A percentile compares a stretch with the other conserved stretches of the same genome.
Conservation (phyloP, 371 early-diverging fungal species). For the Syncephalastrum contaminatum region DNA sequence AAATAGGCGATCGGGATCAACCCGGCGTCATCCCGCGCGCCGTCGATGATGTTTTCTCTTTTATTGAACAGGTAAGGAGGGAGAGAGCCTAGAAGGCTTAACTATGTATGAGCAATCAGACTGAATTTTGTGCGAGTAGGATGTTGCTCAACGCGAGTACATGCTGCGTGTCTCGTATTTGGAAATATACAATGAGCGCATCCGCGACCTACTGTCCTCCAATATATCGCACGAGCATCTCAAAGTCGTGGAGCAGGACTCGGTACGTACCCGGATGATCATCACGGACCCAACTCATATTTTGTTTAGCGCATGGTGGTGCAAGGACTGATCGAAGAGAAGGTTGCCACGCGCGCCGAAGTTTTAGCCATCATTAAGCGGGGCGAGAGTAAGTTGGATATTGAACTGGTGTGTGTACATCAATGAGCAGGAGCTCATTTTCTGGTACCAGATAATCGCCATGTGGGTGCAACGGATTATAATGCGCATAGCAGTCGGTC, state of each 20-base stretch:
- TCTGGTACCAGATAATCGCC: conserved; percentile 60
- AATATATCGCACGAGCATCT: conserved; percentile 72
- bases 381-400: conserved; percentile 66
- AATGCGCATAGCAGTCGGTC: conserved; percentile 85
- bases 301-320: neutral
- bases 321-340: conserved; percentile 59
- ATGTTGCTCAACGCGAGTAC: conserved; percentile 42
- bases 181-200: conserved; percentile 97
- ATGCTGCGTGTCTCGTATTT: conserved; percentile 90
- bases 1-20: conserved; percentile 16
- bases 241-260: conserved; percentile 18
- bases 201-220: conserved; percentile 80
- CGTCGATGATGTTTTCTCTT: conserved; percentile 53
- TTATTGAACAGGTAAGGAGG: conserved; percentile 41
- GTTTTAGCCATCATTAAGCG: conserved; percentile 73
- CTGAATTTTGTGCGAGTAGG: no score
- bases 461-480: conserved; percentile 81
- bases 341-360: conserved; percentile 82
- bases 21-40: conserved; percentile 60
- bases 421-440: neutral
- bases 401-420: neutral
- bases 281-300: neutral
- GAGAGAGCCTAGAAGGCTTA: no score
- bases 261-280: neutral
- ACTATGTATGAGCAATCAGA: neutral